Evolutionary conservation across 805 yeast species (phyloP).

Genomic region (Yarrowia porcina): DNA sequence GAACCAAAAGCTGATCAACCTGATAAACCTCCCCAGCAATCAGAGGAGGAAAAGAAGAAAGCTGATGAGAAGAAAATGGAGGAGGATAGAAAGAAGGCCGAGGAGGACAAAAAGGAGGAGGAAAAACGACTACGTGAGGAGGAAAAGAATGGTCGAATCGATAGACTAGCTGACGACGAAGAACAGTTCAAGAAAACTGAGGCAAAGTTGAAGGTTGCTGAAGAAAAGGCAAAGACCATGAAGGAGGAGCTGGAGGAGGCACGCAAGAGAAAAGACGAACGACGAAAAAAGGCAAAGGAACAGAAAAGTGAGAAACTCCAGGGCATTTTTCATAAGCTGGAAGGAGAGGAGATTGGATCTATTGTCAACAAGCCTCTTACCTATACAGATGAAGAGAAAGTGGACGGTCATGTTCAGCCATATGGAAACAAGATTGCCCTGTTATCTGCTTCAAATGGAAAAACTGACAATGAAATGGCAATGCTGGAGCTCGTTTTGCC

Average conservation of each 20-base stretch:
- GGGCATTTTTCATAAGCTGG: conserved; percentile 8
- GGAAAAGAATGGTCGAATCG: conserved; percentile 31
- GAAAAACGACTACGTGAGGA: not conserved
- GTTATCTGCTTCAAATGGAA: conserved; percentile 34
- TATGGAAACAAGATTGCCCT: conserved; percentile 28
- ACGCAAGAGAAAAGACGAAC: conserved; percentile 21
- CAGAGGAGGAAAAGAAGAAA: not conserved
- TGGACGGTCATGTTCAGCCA: conserved; percentile 24
- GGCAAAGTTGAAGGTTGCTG: not conserved
- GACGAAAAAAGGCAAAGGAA: not conserved
- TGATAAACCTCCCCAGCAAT: not conserved
- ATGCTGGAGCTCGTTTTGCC: conserved; percentile 28
- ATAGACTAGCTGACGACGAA: conserved; percentile 2
- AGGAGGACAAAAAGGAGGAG: conserved; percentile 12
- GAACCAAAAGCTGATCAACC: too few species aligned
- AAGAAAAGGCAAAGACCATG: not conserved
- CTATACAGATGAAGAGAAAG: conserved; percentile 4
- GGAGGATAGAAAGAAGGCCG: conserved; percentile 4
- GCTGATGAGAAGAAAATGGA: not conserved
- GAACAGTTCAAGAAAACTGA: not conserved
- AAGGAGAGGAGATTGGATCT: not conserved
- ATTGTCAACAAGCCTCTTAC: conserved; percentile 17
- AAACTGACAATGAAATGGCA: conserved; percentile 30
- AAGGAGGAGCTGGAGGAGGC: conserved; percentile 25
- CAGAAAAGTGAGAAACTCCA: conserved; percentile 16